phyloP scores from a whole-genome alignment of 1,284 basidiomycete genomes.

The Coriolopsis trogii region DNA sequence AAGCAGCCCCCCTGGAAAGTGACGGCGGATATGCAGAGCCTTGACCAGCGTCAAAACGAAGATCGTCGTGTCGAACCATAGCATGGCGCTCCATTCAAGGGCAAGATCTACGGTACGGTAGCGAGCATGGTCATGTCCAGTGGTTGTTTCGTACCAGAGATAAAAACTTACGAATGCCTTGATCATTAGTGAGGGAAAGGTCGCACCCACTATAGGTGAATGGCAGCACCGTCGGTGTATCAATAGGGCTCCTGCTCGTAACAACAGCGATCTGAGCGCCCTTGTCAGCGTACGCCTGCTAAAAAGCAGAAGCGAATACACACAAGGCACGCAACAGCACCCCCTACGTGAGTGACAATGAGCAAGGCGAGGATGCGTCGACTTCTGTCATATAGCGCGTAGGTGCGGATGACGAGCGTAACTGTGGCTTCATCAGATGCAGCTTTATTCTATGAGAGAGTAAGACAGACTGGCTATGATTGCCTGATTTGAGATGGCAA shows the following conservation, averaged over 20 bases:
- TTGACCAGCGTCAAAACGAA: conserved; percentile 18
- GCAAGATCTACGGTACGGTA: conserved; percentile 10
- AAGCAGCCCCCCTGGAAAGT: conserved; percentile 15
- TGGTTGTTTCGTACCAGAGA: not conserved
- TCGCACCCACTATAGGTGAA: conserved; percentile 12
- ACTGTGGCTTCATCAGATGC: conserved; percentile 1
- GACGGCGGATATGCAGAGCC: conserved; percentile 15
- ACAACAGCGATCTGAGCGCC: conserved; percentile 6
- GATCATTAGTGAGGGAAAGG: conserved; percentile 12
- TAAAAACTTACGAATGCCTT: conserved; percentile 15
- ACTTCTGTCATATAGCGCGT: conserved; percentile 23
- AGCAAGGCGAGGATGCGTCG: conserved; percentile 19
- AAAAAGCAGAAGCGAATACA: not conserved
- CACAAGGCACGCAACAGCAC: conserved; percentile 17
- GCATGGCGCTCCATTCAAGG: conserved; percentile 18
- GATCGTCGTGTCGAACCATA: conserved; percentile 24
- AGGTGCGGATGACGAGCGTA: conserved; percentile 20
- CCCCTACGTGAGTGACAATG: conserved; percentile 13
- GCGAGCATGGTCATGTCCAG: not conserved
- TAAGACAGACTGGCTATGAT: conserved; percentile 12
- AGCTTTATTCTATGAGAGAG: too few species aligned
- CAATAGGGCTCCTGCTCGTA: conserved; percentile 9
- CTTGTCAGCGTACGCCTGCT: not conserved
- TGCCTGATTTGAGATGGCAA: conserved; percentile 10
- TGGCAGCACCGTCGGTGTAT: conserved; percentile 8